Percentiles rank a stretch among this genome's conserved stretches.
Conservation (phyloP, 345 rosid species). For the Kernera saxatilis region DNA sequence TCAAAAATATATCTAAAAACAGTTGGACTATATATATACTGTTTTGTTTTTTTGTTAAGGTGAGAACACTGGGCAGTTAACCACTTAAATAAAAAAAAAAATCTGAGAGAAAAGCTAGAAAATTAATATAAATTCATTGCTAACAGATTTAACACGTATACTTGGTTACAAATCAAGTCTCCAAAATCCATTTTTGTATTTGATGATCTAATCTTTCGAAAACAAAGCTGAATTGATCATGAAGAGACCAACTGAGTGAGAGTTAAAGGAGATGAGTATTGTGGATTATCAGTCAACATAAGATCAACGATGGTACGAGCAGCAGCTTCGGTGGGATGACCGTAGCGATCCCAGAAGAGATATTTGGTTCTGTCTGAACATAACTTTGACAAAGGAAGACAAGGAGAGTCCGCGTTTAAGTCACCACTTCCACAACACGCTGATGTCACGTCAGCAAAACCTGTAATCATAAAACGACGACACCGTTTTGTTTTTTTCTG, state of each 20-base stretch:
- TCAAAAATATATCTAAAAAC: too few relatives aligned
- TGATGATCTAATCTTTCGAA: not conserved
- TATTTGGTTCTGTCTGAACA: constrained; percentile 59
- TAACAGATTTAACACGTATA: not conserved
- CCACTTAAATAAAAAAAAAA: not conserved
- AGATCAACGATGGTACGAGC: constrained; percentile 41
- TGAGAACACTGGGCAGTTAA: not conserved
- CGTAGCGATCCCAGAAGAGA: constrained; percentile 60
- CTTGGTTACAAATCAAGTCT: not conserved
- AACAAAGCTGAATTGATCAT: not conserved
- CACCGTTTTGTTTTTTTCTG: too few relatives aligned
- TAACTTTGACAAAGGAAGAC: constrained; percentile 45
- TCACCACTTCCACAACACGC: constrained; percentile 77
- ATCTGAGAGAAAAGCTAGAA: not conserved
- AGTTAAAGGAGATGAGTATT: constrained; percentile 44
- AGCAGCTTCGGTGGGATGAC: constrained; percentile 62
- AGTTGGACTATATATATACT: not conserved
- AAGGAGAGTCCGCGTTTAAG: constrained; percentile 45
- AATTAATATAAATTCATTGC: not conserved
- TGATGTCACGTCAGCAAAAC: constrained; percentile 50
- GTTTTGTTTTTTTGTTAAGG: too few relatives aligned
- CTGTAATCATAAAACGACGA: constrained; percentile 28
- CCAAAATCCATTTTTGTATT: not conserved
- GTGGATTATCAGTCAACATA: constrained; percentile 38
- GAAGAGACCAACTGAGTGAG: constrained; percentile 41